Evolutionary conservation across 1,284 basidiomycete genomes (phyloP).

Genomic region (Mycena sp.): DNA sequence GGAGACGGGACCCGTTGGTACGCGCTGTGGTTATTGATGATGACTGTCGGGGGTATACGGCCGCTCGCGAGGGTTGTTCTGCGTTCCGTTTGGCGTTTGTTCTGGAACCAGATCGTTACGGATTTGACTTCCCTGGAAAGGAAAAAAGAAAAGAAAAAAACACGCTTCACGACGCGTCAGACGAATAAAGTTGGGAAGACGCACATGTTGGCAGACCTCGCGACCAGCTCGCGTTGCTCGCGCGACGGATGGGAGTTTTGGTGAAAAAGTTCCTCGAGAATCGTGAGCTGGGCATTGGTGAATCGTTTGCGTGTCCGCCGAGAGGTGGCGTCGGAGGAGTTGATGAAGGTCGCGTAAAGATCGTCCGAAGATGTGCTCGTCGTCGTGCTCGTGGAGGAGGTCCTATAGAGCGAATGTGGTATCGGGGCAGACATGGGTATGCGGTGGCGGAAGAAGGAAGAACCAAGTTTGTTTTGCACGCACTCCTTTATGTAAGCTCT

Average conservation of each 20-base stretch:
- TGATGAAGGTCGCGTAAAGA: slow-evolving; percentile 30
- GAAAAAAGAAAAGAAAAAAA: slow-evolving; percentile 24
- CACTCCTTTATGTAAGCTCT: neutral
- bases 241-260: slow-evolving; percentile 75
- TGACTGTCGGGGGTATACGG: slow-evolving; percentile 43
- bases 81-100: slow-evolving; percentile 81
- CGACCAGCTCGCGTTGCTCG: slow-evolving; percentile 72
- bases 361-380: slow-evolving; percentile 28
- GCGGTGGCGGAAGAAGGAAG: slow-evolving; percentile 3
- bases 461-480: neutral
- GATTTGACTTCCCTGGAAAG: slow-evolving; percentile 73
- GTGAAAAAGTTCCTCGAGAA: slow-evolving; percentile 78
- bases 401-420: slow-evolving; percentile 15
- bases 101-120: slow-evolving; percentile 86
- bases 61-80: slow-evolving; percentile 56
- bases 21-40: slow-evolving; percentile 37
- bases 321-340: slow-evolving; percentile 21
- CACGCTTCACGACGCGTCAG: slow-evolving; percentile 21
- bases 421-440: neutral
- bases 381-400: slow-evolving; percentile 21
- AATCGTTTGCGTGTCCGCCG: slow-evolving; percentile 75
- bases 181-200: slow-evolving; percentile 36
- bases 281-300: slow-evolving; percentile 70
- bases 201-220: slow-evolving; percentile 68
- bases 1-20: slow-evolving; percentile 39